Evolutionary conservation across 495 filamentous ascomycete species (phyloP), one percentile per base, ranked within the genome.

Genomic region (Tuber microsphaerosporum): DNA sequence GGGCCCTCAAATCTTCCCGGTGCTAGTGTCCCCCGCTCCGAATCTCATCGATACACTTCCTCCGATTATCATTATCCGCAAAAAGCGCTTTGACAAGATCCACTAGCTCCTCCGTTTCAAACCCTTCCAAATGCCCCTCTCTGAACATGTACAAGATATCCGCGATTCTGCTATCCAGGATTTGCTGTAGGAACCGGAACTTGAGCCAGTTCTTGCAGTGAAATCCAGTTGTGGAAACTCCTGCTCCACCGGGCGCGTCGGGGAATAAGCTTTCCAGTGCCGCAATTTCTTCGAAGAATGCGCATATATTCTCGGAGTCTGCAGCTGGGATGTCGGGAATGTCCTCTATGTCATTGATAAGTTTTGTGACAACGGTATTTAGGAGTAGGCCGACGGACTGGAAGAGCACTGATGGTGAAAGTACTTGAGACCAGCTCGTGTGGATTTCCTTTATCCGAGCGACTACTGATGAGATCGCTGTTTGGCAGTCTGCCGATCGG

Each of bases 91-190:
- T 86, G 70, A 99, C 91, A 84, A 99, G 80, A 79, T 98, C 95
- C 31, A 97, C 86, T 56, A 98, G 88, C 85, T 97, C 95, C 68
- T 92, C 92, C 6, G 86, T 86, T 22, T 90, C 89, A 83, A 97
- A 97, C 77, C 96, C 93, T 74, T 90, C 90, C 72, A 97, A 84
- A 80, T 94, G 92, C 70, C 92, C 92, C 80, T 97, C 94, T 69
- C 89, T 86, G 92, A 94, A 98, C 71, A 97, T 84, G 81, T 89
- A 97, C 81, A 90, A 89, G 77, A 99, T 94, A 78, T 99, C 94
- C 72, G 89, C 91, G 68, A 98, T 85, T 73, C 92, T 93, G 79
- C 92, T 94, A 84, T 98, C 93, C 71, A 99, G 84, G 71, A 99
- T 92, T 82, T 97, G 92, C 72, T 89, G 87, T 31, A 99, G 85